Evolutionary conservation across 495 filamentous ascomycete species (phyloP).

Genomic region (Aspergillus cavernicola): DNA sequence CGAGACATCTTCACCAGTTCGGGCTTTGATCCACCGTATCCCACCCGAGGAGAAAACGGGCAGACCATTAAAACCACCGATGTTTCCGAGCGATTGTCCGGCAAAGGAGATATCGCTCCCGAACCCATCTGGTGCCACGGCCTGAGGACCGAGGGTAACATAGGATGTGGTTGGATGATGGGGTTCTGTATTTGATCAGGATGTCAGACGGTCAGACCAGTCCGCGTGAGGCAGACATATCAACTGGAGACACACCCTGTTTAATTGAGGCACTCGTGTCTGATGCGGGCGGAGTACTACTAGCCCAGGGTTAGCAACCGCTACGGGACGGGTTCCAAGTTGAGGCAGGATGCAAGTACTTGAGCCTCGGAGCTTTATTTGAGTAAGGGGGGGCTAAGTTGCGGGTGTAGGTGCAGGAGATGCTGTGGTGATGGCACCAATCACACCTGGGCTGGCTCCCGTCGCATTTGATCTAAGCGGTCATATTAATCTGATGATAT

Average conservation of each 20-base stretch:
- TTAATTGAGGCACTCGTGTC: not conserved
- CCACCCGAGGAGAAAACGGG: slow-evolving; percentile 8
- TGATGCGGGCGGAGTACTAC: not conserved
- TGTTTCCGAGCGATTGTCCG: not conserved
- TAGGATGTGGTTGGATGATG: not conserved
- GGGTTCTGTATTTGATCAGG: no score
- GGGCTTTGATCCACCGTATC: not conserved
- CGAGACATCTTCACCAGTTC: slow-evolving; percentile 1
- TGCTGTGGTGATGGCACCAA: slow-evolving; percentile 2
- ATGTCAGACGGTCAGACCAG: no score
- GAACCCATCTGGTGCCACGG: not conserved
- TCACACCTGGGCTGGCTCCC: not conserved
- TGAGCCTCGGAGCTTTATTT: not conserved
- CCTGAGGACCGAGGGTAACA: no score
- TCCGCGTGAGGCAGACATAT: not conserved
- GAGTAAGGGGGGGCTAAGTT: not conserved
- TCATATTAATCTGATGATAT: no score
- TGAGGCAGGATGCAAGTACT: not conserved
- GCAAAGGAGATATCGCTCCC: not conserved
- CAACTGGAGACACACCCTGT: not conserved
- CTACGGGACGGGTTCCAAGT: no score
- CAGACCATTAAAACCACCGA: slow-evolving; percentile 5
- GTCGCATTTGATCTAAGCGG: slow-evolving; percentile 3
- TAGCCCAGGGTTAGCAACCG: not conserved
- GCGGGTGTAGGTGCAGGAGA: slow-evolving; percentile 3